These are phyloP conservation scores for Nitzschia putrida DNA, from an alignment of 108 stramenopile species.

Conservation along the genomic window DNA sequence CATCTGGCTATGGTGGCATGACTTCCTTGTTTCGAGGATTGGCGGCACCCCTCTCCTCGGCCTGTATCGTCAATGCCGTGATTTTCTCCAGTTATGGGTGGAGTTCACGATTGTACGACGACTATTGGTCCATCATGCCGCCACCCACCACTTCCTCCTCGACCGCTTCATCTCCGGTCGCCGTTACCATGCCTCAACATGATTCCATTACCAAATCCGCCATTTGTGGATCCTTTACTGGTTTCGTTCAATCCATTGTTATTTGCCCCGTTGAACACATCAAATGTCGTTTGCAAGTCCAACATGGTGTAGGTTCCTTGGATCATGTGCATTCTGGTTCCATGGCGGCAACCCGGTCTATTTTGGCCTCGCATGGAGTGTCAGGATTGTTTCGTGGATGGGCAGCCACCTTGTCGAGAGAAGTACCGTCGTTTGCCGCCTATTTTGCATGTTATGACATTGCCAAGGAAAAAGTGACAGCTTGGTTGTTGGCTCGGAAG, in stretches of 20 bases:
- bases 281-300: slow-evolving; percentile 89
- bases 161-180: neutral
- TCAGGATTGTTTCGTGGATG: slow-evolving; percentile 72
- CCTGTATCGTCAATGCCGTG: slow-evolving; percentile 84
- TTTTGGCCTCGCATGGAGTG: slow-evolving; percentile 51
- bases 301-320: slow-evolving; percentile 34
- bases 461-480: slow-evolving; percentile 54
- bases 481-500: slow-evolving; percentile 27
- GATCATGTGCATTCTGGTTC: slow-evolving; percentile 51
- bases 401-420: slow-evolving; percentile 69
- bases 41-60: slow-evolving; percentile 76
- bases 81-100: slow-evolving; percentile 84
- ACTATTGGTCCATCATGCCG: slow-evolving; percentile 25
- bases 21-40: slow-evolving; percentile 88
- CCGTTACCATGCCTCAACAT: neutral
- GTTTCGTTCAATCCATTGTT: slow-evolving; percentile 78
- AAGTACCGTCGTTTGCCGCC: slow-evolving; percentile 88
- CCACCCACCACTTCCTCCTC: neutral
- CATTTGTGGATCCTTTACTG: slow-evolving; percentile 84
- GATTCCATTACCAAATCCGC: slow-evolving; percentile 47
- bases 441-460: slow-evolving; percentile 89
- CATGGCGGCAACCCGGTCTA: slow-evolving; percentile 44
- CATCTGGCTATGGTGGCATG: slow-evolving; percentile 44
- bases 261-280: slow-evolving; percentile 88
- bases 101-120: slow-evolving; percentile 70